These are phyloP conservation scores for Calendula officinalis DNA, from an alignment of 129 eudicot species.

Conservation along the genomic window DNA sequence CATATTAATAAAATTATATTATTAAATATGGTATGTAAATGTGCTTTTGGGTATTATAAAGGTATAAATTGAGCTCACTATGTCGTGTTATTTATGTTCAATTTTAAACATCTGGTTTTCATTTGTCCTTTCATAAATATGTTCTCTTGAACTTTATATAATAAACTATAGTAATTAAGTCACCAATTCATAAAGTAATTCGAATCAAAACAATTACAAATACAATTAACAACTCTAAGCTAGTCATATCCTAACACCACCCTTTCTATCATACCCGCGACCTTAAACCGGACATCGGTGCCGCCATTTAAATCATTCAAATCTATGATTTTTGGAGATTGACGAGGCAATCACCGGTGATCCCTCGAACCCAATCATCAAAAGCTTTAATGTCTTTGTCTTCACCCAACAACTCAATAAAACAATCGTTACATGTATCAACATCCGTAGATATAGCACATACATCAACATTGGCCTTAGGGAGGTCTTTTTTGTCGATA, in stretches of 20 bases:
- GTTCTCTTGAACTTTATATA: no score
- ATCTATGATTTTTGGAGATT: slow-evolving; percentile 21
- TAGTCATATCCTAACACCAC: slow-evolving; percentile 8
- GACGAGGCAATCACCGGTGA: slow-evolving; percentile 35
- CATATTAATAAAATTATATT: no score
- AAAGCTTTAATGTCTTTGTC: slow-evolving; percentile 37
- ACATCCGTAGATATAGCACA: slow-evolving; percentile 30
- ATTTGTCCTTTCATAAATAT: no score
- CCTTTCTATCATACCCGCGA: background rate
- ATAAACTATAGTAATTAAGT: background rate
- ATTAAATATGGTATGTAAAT: no score
- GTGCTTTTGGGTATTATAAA: no score
- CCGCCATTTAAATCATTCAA: background rate
- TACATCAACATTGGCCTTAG: slow-evolving; percentile 40
- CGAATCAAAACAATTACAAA: background rate
- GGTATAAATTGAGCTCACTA: no score
- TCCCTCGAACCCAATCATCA: slow-evolving; percentile 43
- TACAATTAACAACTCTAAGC: slow-evolving; percentile 7
- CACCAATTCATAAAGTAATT: background rate
- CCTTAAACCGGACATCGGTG: background rate
- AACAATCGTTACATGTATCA: slow-evolving; percentile 40
- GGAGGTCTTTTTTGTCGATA: slow-evolving; percentile 13
- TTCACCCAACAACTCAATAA: slow-evolving; percentile 27
- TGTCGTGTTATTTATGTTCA: no score
- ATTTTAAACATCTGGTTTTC: no score